Evolutionary conservation across 2,329 filamentous ascomycete species (phyloP), one percentile per base, ranked within the genome.

Genomic region (Colletotrichum sp.): DNA sequence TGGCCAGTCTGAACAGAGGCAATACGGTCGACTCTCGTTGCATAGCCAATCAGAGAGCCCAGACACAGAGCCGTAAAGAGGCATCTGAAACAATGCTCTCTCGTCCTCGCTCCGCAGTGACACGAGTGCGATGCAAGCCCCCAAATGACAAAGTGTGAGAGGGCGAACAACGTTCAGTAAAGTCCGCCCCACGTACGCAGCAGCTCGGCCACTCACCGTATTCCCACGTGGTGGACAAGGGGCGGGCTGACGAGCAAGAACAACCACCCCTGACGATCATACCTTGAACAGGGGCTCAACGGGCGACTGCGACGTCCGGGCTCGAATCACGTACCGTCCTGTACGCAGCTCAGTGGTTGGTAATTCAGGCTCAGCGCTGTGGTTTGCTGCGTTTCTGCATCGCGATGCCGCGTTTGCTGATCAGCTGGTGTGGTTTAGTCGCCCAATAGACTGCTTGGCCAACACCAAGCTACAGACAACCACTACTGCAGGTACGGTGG

Each of bases 231-330:
- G 74, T 69, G 52, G 30, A 43, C 73, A 75, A 55, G 74, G 74
- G 73, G 57, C 36, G 30, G 63, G 71, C 65, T 74, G 65, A 70
- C 48, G 52, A 66, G 64, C 63, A 30, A 36, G 34, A 36, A 55
- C 59, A n/a, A 66, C 36, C 48, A 74, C 74, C 74, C 74, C 74
- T 74, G 74, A 70, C 59, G 65, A 76, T 76, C 74, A 74, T 60
- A 74, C 71, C 59, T 64, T 28, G 30, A 61, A 59, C 64, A 65
- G 72, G 72, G 72, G 55, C 55, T 61, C 15, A 57, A 72, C 61
- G 61, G 70, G 21, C 34, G 68, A 72, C 36, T 55, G 55, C 64
- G 52, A 64, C 57, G 55, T 61, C 67, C 67, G 67, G 65, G 24
- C 39, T 36, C 43, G 24, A 64, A 67, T 66, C 72, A 66, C 30